These are phyloP conservation scores for Myriosclerotinia scirpicola DNA, from an alignment of 2,329 filamentous ascomycete genomes.

Conservation along the genomic window DNA sequence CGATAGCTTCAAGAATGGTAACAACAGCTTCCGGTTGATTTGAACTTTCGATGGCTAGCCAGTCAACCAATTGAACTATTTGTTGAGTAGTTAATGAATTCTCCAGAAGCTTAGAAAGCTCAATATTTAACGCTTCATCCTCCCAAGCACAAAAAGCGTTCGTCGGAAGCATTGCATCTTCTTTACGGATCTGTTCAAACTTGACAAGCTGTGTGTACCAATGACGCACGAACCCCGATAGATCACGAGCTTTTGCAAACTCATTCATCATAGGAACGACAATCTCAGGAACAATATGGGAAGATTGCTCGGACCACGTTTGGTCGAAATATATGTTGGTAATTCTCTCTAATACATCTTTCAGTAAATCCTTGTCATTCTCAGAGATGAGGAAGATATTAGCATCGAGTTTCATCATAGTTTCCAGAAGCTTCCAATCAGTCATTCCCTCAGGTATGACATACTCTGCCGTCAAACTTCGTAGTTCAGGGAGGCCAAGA, in stretches of 20 bases:
- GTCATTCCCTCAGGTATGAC: constrained; percentile 33
- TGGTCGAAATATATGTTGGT: constrained; percentile 33
- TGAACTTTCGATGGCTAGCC: constrained; percentile 36
- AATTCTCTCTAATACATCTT: constrained; percentile 40
- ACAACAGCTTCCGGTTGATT: constrained; percentile 36
- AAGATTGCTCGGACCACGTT: constrained; percentile 29
- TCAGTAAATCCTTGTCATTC: constrained; percentile 37
- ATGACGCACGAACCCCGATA: constrained; percentile 44
- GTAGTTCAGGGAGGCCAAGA: constrained; percentile 41
- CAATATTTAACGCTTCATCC: constrained; percentile 34
- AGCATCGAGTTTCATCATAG: constrained; percentile 48
- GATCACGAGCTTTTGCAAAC: constrained; percentile 45
- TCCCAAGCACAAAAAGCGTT: constrained; percentile 39
- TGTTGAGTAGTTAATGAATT: constrained; percentile 43
- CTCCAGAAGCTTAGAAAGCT: constrained; percentile 41
- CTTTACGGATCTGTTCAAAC: constrained; percentile 36
- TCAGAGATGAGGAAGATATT: constrained; percentile 47
- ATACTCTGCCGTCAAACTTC: constrained; percentile 39
- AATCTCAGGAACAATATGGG: constrained; percentile 41
- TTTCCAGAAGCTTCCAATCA: constrained; percentile 46
- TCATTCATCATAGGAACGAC: constrained; percentile 45
- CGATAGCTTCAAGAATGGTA: constrained; percentile 44
- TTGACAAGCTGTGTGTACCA: constrained; percentile 42
- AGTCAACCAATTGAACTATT: constrained; percentile 42
- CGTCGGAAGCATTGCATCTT: constrained; percentile 5